These are phyloP conservation scores for Blastobotrys proliferans DNA, from an alignment of 1,139 yeast genomes.

Conservation along the genomic window DNA sequence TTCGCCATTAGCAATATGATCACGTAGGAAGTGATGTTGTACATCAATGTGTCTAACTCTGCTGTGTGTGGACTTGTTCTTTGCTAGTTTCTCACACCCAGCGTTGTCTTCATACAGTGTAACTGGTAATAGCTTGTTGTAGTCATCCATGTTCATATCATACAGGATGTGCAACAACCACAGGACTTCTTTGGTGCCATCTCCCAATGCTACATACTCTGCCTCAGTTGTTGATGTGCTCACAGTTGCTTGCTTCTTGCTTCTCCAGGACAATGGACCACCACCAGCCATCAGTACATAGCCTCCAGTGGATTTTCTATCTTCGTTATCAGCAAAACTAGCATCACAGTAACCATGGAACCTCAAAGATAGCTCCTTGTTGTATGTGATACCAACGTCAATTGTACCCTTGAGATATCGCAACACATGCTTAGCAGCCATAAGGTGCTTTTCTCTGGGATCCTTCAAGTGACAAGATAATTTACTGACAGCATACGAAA, in stretches of 20 bases:
- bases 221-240: neutral
- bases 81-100: neutral
- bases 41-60: slow-evolving; percentile 7
- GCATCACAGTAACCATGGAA: neutral
- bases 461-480: neutral
- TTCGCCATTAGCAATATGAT: neutral
- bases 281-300: no score
- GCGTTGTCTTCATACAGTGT: neutral
- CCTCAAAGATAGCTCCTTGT: neutral
- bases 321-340: neutral
- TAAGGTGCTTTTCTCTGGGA: neutral
- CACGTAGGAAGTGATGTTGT: slow-evolving; percentile 7
- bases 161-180: slow-evolving; percentile 4
- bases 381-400: no score
- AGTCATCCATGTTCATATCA: neutral
- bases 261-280: no score
- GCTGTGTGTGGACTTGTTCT: neutral
- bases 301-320: no score
- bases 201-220: slow-evolving; percentile 7
- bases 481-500: neutral
- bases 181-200: slow-evolving; percentile 6
- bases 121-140: neutral
- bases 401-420: neutral
- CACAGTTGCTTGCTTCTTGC: neutral
- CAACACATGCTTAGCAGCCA: neutral